Percentiles rank a stretch among this genome's conserved stretches.
Evolutionary conservation across 176 grass and related monocot genomes (phyloP).

Genomic region (Ensete ventricosum): DNA sequence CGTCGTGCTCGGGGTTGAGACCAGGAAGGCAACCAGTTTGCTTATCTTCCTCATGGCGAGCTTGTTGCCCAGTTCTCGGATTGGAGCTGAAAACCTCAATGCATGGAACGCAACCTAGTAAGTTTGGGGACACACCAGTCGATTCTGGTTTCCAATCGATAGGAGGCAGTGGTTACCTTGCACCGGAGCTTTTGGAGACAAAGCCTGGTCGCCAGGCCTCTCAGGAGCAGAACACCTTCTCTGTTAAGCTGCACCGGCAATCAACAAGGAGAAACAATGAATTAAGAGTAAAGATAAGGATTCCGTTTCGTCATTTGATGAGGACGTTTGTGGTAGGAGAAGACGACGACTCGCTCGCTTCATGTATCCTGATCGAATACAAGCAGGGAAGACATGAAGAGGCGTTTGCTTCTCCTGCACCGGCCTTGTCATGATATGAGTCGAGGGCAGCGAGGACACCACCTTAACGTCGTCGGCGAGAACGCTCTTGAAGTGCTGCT

Average conservation of each 20-base stretch:
- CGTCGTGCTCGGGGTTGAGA: slow-evolving; percentile 12
- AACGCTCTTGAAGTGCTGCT: slow-evolving; percentile 31
- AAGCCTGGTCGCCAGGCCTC: slow-evolving; percentile 17
- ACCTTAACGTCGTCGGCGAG: slow-evolving; percentile 34
- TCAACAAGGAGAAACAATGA: background rate
- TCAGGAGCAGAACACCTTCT: slow-evolving; percentile 36
- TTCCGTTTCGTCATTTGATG: no score
- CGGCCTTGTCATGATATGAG: slow-evolving; percentile 36
- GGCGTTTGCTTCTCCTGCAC: slow-evolving; percentile 34
- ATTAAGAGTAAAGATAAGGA: no score
- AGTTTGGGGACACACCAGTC: background rate
- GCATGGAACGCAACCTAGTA: slow-evolving; percentile 31
- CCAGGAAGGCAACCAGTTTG: slow-evolving; percentile 34
- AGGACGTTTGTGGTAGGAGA: no score
- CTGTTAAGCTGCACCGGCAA: slow-evolving; percentile 23
- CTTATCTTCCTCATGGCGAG: slow-evolving; percentile 25
- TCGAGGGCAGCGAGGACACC: slow-evolving; percentile 42
- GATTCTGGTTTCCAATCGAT: background rate
- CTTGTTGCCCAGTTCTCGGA: slow-evolving; percentile 24
- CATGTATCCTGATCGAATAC: slow-evolving; percentile 31
- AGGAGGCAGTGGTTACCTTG: background rate
- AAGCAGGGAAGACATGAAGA: slow-evolving; percentile 26
- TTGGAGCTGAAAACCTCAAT: slow-evolving; percentile 18
- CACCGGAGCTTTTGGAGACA: slow-evolving; percentile 6
- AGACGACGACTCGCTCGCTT: slow-evolving; percentile 24